phyloP scores from a whole-genome alignment of 352 stramenopile genomes.

The Pythium utonaiense region DNA sequence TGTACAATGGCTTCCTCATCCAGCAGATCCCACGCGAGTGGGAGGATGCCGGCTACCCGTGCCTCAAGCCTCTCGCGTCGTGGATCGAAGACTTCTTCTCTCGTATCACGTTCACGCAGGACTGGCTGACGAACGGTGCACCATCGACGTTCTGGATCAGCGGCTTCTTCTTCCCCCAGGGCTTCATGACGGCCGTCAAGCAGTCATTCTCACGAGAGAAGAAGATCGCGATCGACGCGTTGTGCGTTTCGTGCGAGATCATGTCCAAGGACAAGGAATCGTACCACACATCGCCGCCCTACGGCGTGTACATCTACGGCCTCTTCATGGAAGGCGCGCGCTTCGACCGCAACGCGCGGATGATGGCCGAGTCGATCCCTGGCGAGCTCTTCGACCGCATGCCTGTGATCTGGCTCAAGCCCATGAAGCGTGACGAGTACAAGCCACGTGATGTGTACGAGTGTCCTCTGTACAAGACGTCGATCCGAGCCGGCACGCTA shows the following conservation, averaged over 20 bases:
- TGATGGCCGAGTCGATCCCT: constrained; percentile 87
- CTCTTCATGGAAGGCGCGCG: constrained; percentile 94
- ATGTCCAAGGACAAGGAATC: constrained; percentile 69
- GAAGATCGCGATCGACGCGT: constrained; percentile 90
- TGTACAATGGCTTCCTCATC: constrained; percentile 91
- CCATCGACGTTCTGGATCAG: constrained; percentile 89
- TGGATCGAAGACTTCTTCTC: constrained; percentile 94
- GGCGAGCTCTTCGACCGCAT: constrained; percentile 90
- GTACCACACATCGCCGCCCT: constrained; percentile 54
- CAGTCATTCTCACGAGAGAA: constrained; percentile 90
- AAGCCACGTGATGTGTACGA: constrained; percentile 80
- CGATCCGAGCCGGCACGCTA: constrained; percentile 85
- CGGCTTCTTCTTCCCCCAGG: constrained; percentile 95
- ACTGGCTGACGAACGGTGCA: constrained; percentile 84
- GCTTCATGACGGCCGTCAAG: constrained; percentile 94
- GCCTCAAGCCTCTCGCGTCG: constrained; percentile 87
- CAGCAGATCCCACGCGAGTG: constrained; percentile 86
- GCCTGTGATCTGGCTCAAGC: constrained; percentile 91
- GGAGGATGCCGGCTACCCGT: constrained; percentile 90
- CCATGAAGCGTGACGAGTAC: constrained; percentile 73
- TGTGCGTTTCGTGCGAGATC: constrained; percentile 84
- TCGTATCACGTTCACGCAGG: constrained; percentile 76
- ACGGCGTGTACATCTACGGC: constrained; percentile 93
- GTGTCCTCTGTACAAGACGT: constrained; percentile 94
- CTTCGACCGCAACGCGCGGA: constrained; percentile 71